These are phyloP conservation scores for Citrus mangshanensis DNA, from an alignment of 345 rosid species.

Conservation along the genomic window DNA sequence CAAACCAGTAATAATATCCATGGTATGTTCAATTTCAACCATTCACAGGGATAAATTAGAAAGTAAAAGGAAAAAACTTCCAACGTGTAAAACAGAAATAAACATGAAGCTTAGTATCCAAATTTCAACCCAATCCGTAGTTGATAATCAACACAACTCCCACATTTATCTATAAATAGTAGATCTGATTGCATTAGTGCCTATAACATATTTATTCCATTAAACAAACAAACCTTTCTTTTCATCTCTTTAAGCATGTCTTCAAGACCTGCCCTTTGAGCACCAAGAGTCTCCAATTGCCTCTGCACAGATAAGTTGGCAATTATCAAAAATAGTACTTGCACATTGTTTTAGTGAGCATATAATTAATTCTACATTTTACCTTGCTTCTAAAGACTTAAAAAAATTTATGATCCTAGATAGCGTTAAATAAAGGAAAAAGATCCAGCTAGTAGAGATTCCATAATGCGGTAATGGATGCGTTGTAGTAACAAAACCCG, in stretches of 20 bases:
- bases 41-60: neutral
- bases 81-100: neutral
- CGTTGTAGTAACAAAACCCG: neutral
- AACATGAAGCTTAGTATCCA: neutral
- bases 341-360: neutral
- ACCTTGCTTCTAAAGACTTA: neutral
- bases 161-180: neutral
- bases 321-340: slow-evolving; percentile 9
- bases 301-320: slow-evolving; percentile 53
- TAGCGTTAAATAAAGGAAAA: neutral
- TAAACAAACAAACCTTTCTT: slow-evolving; percentile 64
- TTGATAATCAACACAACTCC: neutral
- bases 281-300: slow-evolving; percentile 94
- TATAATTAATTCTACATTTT: neutral
- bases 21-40: neutral
- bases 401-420: neutral
- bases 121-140: neutral
- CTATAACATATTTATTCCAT: neutral
- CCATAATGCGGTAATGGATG: neutral
- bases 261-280: slow-evolving; percentile 98
- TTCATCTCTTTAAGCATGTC: slow-evolving; percentile 99
- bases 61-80: neutral
- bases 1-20: neutral
- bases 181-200: neutral
- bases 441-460: neutral